Conservation (phyloP, 441 rosid species). For the Eutrema salsugineum region DNA sequence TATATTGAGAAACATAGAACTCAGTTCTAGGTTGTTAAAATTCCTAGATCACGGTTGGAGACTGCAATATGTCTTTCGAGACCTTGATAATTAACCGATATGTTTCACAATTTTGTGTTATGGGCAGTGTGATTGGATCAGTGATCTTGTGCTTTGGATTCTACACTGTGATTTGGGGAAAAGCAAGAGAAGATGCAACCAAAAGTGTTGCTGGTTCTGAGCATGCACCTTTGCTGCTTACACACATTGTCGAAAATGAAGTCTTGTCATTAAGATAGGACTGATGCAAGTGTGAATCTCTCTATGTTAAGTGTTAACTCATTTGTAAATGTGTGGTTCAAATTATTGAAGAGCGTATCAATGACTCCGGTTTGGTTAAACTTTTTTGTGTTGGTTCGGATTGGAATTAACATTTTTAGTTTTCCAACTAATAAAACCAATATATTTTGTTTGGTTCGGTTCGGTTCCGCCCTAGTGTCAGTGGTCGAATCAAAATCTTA, state of each 20-base stretch:
- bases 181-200: slow-evolving; percentile 17
- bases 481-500: no score
- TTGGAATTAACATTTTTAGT: neutral
- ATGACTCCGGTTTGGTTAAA: no score
- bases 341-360: no score
- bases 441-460: no score
- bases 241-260: neutral
- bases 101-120: no score
- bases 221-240: slow-evolving; percentile 10
- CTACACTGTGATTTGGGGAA: slow-evolving; percentile 28
- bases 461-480: no score
- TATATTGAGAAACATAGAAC: neutral
- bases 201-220: neutral
- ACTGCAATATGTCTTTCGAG: no score
- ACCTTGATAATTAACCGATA: no score
- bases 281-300: neutral
- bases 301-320: no score
- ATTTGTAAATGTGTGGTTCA: neutral
- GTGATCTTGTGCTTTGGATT: slow-evolving; percentile 21
- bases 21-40: neutral
- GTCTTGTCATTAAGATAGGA: neutral
- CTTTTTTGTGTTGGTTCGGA: slow-evolving; percentile 13
- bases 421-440: no score
- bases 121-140: slow-evolving; percentile 23
- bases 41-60: neutral